Conservation (phyloP, 805 yeast genomes). For the Metschnikowia borealis region DNA sequence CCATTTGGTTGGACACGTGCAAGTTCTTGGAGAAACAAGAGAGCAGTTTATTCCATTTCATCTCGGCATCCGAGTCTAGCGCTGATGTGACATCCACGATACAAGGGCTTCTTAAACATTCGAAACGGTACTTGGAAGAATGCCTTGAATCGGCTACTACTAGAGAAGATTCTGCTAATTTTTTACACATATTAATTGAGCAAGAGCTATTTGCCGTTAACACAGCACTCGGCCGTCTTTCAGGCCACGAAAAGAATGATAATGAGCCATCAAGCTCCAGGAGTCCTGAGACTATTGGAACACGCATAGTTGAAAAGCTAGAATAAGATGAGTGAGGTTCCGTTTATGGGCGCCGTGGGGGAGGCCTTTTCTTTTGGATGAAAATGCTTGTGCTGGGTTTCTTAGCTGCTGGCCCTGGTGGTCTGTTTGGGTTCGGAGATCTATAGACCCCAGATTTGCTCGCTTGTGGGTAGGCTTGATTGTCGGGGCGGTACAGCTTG, state of each 20-base stretch:
- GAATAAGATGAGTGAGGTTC: not conserved
- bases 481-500: not conserved
- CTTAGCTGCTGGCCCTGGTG: not conserved
- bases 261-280: not conserved
- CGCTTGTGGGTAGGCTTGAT: slow-evolving; percentile 7
- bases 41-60: slow-evolving; percentile 16
- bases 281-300: not conserved
- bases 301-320: not conserved
- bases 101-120: slow-evolving; percentile 1
- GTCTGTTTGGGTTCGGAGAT: slow-evolving; percentile 8
- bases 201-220: slow-evolving; percentile 10
- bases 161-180: not conserved
- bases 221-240: slow-evolving; percentile 6
- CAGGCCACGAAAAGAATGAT: not conserved
- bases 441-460: slow-evolving; percentile 12
- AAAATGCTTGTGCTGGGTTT: slow-evolving; percentile 9
- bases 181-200: slow-evolving; percentile 1
- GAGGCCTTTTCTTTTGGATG: slow-evolving; percentile 12
- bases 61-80: not conserved
- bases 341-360: slow-evolving; percentile 3
- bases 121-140: not conserved
- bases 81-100: not conserved
- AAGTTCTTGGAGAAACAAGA: slow-evolving; percentile 25
- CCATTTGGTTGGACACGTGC: slow-evolving; percentile 27
- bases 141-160: not conserved